These are phyloP conservation scores for Rutstroemia sp. DNA, from an alignment of 2,329 filamentous ascomycete species.

Conservation along the genomic window DNA sequence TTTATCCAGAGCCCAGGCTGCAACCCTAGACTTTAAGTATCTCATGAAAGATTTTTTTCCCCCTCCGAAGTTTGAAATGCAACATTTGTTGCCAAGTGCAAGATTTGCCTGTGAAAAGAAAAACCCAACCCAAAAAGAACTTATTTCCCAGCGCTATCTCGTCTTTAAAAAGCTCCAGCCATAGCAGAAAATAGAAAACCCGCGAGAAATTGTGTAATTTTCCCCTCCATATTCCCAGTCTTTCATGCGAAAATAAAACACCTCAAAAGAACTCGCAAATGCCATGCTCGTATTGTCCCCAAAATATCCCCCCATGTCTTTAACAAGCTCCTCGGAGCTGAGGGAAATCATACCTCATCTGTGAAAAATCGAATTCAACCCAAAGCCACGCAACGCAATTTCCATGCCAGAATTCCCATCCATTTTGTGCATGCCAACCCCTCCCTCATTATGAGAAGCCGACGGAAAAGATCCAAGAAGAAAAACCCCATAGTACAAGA, in stretches of 20 bases:
- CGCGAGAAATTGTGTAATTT: background rate
- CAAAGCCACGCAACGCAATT: constrained; percentile 10
- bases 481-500: constrained; percentile 29
- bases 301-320: background rate
- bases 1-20: constrained; percentile 6
- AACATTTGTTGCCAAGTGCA: background rate
- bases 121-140: background rate
- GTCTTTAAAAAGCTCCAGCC: background rate
- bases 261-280: background rate
- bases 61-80: background rate
- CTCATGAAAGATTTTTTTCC: background rate
- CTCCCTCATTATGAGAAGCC: constrained; percentile 18
- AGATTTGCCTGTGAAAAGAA: background rate
- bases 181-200: background rate
- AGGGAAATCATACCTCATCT: background rate
- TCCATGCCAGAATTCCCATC: constrained; percentile 17
- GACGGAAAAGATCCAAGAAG: constrained; percentile 19
- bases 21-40: constrained; percentile 4
- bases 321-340: background rate
- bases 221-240: background rate
- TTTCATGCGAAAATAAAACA: constrained; percentile 5
- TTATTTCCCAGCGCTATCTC: background rate
- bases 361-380: constrained; percentile 8
- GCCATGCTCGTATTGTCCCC: constrained; percentile 1
- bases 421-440: constrained; percentile 27